Conservation (phyloP, 2,329 filamentous ascomycete genomes). For the Penicillium aurantiogriseum region DNA sequence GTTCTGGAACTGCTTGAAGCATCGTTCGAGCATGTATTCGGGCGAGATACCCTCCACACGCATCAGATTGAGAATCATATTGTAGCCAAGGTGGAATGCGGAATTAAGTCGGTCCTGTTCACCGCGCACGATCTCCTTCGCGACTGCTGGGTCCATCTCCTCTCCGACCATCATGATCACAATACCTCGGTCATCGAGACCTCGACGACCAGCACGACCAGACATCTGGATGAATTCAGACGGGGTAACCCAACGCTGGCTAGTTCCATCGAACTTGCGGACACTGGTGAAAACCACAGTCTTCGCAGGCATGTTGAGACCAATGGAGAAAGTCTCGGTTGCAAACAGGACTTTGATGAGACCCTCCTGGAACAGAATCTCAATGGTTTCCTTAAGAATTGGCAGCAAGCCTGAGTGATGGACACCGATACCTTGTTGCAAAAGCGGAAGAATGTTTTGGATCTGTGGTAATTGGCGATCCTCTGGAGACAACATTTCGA, state of each 20-base stretch:
- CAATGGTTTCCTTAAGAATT: slow-evolving; percentile 96
- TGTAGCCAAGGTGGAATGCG: slow-evolving; percentile 96
- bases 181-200: slow-evolving; percentile 94
- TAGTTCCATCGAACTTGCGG: slow-evolving; percentile 86
- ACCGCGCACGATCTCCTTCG: slow-evolving; percentile 91
- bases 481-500: slow-evolving; percentile 87
- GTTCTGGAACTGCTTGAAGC: slow-evolving; percentile 98
- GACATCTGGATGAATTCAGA: slow-evolving; percentile 99
- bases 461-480: slow-evolving; percentile 89
- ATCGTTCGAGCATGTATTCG: slow-evolving; percentile 97
- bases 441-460: slow-evolving; percentile 78
- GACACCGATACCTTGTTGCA: slow-evolving; percentile 90
- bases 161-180: slow-evolving; percentile 99
- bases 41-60: slow-evolving; percentile 99
- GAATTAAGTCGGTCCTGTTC: slow-evolving; percentile 97
- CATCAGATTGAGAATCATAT: slow-evolving; percentile 97
- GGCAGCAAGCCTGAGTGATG: slow-evolving; percentile 95
- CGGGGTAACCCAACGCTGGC: slow-evolving; percentile 79
- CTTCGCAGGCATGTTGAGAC: slow-evolving; percentile 98
- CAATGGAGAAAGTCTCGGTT: slow-evolving; percentile 98
- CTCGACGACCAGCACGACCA: slow-evolving; percentile 91
- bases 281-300: slow-evolving; percentile 99
- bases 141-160: slow-evolving; percentile 90
- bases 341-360: slow-evolving; percentile 97
- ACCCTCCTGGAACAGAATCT: slow-evolving; percentile 97